Conservation (phyloP, 73 alveolate species). For the Symbiodinium natans region DNA sequence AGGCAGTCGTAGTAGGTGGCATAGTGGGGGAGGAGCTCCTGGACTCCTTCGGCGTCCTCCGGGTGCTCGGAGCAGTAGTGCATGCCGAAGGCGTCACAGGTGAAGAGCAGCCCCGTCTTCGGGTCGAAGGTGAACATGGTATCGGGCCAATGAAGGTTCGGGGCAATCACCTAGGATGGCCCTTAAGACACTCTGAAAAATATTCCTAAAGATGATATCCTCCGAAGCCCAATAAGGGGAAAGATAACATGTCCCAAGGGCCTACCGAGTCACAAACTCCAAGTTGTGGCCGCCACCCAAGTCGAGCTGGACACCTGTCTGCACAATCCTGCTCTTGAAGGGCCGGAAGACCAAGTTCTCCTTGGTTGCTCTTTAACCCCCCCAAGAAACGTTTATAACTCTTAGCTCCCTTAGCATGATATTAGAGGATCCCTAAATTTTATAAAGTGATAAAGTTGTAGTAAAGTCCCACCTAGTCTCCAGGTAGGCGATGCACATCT, state of each 20-base stretch:
- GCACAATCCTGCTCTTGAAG: conserved; percentile 51
- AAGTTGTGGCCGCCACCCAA: conserved; percentile 75
- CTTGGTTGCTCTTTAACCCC: too few species aligned
- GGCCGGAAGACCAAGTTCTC: conserved; percentile 15
- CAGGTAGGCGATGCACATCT: too few species aligned
- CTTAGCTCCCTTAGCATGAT: too few species aligned
- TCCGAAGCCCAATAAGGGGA: too few species aligned
- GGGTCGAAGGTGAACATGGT: conserved; percentile 92
- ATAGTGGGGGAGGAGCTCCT: conserved; percentile 79
- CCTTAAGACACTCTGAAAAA: too few species aligned
- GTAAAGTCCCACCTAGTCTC: too few species aligned
- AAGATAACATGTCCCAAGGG: too few species aligned
- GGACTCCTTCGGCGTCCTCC: conserved; percentile 51
- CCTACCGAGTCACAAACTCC: not conserved
- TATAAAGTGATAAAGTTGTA: too few species aligned
- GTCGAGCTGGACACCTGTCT: conserved; percentile 55
- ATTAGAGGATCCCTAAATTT: too few species aligned
- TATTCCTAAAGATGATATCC: too few species aligned
- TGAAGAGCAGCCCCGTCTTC: conserved; percentile 53
- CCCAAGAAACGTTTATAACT: too few species aligned
- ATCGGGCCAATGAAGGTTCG: conserved; percentile 90
- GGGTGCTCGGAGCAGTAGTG: conserved; percentile 74
- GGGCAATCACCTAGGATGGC: conserved; percentile 93
- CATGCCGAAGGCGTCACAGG: conserved; percentile 93
- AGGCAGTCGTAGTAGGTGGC: conserved; percentile 76